Percentiles rank a stretch among this genome's conserved stretches.
Conservation (phyloP, 176 grass and related monocot species). For the Eleusine coracana region DNA sequence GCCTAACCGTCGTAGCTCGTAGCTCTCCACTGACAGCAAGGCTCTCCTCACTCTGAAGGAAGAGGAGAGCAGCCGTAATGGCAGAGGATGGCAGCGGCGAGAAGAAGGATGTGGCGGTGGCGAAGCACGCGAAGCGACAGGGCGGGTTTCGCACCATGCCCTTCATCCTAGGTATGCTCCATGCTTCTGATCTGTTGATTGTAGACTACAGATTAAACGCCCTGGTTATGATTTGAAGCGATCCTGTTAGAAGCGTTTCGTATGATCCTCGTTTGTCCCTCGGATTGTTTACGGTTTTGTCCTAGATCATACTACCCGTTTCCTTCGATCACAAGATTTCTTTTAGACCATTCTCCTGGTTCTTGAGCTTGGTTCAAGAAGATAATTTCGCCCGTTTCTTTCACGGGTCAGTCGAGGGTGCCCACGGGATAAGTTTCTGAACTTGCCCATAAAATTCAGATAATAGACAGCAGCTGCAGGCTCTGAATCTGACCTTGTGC, state of each 20-base stretch:
- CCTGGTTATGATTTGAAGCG: background rate
- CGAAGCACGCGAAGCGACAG: constrained; percentile 38
- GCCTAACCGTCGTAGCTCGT: constrained; percentile 32
- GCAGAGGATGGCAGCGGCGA: constrained; percentile 43
- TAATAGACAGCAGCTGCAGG: background rate
- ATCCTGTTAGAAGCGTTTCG: background rate
- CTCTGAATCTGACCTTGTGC: background rate
- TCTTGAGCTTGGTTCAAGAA: background rate
- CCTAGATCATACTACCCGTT: background rate
- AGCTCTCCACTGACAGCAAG: constrained; percentile 12
- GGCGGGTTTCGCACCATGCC: constrained; percentile 92
- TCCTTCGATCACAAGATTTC: background rate
- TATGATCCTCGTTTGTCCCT: background rate
- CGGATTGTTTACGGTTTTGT: background rate
- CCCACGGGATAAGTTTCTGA: background rate
- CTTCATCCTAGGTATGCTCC: constrained; percentile 73
- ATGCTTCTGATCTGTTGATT: background rate
- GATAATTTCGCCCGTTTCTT: background rate
- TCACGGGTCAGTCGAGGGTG: background rate
- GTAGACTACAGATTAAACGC: background rate
- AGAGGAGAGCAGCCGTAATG: constrained; percentile 20
- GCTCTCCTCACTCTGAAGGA: constrained; percentile 3
- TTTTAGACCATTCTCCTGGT: background rate
- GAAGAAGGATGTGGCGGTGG: background rate
- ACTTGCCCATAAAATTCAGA: background rate